Percentiles rank a stretch among this genome's conserved stretches.
Conservation (phyloP, 805 yeast species). For the Spencermartinsiella europaea region DNA sequence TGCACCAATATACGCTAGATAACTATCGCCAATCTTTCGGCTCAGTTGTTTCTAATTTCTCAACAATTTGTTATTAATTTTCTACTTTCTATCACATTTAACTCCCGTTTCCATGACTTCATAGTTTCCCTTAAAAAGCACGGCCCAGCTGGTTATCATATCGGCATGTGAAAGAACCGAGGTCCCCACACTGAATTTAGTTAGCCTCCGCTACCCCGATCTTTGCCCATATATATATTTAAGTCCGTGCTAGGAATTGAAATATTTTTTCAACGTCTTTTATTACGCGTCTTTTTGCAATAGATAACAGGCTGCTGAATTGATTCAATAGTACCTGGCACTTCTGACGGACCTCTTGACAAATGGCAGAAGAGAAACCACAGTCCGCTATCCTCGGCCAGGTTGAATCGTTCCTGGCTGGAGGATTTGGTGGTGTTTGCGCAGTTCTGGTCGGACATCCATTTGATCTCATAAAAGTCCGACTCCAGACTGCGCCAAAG, state of each 20-base stretch:
- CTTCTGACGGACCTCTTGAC: background rate
- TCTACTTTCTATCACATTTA: too few species aligned
- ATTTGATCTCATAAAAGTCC: constrained; percentile 86
- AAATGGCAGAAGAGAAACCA: constrained; percentile 11
- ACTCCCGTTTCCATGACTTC: too few species aligned
- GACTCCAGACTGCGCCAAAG: constrained; percentile 69
- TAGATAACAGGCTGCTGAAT: too few species aligned
- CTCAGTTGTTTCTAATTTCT: too few species aligned
- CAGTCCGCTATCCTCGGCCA: constrained; percentile 52
- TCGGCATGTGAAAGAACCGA: background rate
- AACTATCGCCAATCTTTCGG: too few species aligned
- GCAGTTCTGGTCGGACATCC: constrained; percentile 97
- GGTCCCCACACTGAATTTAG: background rate
- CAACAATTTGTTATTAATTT: too few species aligned
- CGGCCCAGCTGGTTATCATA: too few species aligned
- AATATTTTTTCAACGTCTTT: too few species aligned
- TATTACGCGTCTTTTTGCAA: too few species aligned
- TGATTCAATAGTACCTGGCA: too few species aligned
- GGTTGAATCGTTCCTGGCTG: constrained; percentile 80
- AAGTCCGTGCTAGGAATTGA: background rate
- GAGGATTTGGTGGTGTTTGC: constrained; percentile 95
- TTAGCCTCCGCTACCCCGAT: background rate
- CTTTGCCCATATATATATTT: background rate
- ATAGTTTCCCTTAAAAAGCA: too few species aligned
- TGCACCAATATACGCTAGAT: too few species aligned